These are phyloP conservation scores for Hypoxylon cercidicola DNA, from an alignment of 495 filamentous ascomycete species.

Conservation along the genomic window DNA sequence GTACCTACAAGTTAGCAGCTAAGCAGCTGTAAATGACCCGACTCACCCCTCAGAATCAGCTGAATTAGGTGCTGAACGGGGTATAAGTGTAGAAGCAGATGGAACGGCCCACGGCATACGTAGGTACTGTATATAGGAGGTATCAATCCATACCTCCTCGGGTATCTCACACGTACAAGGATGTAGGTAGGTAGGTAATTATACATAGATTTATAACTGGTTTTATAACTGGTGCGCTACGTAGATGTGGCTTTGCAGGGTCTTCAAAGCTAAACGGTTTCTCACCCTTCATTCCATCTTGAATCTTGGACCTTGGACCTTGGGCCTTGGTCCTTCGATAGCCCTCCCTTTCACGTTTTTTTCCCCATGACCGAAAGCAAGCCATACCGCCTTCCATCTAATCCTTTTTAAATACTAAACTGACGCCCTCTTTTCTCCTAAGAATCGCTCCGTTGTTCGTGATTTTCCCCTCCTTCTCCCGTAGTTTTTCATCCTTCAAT, in stretches of 20 bases:
- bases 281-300: constrained; percentile 30
- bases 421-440: constrained; percentile 22
- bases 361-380: constrained; percentile 14
- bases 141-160: background rate
- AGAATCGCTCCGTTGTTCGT: constrained; percentile 7
- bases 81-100: too few relatives aligned
- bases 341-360: constrained; percentile 36
- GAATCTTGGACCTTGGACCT: constrained; percentile 17
- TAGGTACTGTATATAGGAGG: background rate
- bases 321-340: constrained; percentile 25
- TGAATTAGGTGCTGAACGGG: too few relatives aligned
- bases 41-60: too few relatives aligned
- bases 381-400: constrained; percentile 32
- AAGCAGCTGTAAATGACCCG: too few relatives aligned
- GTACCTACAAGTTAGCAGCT: too few relatives aligned
- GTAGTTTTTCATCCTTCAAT: constrained; percentile 4
- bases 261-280: constrained; percentile 27
- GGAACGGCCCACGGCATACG: background rate
- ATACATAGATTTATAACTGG: background rate
- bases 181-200: too few relatives aligned
- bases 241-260: constrained; percentile 32
- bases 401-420: constrained; percentile 7
- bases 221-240: background rate
- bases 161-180: too few relatives aligned
- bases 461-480: background rate